Conservation (phyloP, 176 grass and related monocot species). For the Urochloa ruziziensis region DNA sequence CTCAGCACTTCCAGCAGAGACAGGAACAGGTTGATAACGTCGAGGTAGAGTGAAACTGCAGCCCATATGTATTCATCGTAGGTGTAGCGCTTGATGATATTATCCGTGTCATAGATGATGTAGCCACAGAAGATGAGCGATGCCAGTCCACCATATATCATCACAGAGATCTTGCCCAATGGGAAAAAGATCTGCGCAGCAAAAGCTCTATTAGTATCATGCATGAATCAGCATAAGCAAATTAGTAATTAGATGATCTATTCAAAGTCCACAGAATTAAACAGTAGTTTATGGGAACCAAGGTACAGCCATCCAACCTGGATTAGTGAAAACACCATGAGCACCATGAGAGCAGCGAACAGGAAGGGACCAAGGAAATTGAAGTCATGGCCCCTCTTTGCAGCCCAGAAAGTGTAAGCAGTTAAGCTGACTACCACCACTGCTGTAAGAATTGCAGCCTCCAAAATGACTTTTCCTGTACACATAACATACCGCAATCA, state of each 20-base stretch:
- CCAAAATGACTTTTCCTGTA: constrained; percentile 84
- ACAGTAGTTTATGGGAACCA: neutral
- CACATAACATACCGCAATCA: constrained; percentile 6
- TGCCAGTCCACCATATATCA: constrained; percentile 65
- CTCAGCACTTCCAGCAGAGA: constrained; percentile 45
- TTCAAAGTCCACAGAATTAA: neutral
- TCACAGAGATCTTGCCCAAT: constrained; percentile 69
- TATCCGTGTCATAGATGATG: constrained; percentile 78
- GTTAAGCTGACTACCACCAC: constrained; percentile 80
- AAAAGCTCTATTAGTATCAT: constrained; percentile 25
- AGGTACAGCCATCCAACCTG: constrained; percentile 46
- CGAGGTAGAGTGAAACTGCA: constrained; percentile 65
- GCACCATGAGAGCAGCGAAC: constrained; percentile 61
- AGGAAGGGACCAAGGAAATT: constrained; percentile 77
- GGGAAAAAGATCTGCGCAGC: constrained; percentile 65
- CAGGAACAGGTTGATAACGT: constrained; percentile 67
- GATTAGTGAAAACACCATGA: constrained; percentile 64
- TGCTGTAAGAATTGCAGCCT: constrained; percentile 76
- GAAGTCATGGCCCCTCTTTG: constrained; percentile 82
- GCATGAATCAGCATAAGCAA: neutral
- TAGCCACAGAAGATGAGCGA: constrained; percentile 74
- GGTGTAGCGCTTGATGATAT: constrained; percentile 66
- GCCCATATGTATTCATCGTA: constrained; percentile 77
- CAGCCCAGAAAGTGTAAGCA: constrained; percentile 92
- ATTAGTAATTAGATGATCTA: neutral